Percentiles rank a stretch among this genome's conserved stretches.
phyloP scores from a whole-genome alignment of 2,329 filamentous ascomycete species.

The Bertia moriformis region DNA sequence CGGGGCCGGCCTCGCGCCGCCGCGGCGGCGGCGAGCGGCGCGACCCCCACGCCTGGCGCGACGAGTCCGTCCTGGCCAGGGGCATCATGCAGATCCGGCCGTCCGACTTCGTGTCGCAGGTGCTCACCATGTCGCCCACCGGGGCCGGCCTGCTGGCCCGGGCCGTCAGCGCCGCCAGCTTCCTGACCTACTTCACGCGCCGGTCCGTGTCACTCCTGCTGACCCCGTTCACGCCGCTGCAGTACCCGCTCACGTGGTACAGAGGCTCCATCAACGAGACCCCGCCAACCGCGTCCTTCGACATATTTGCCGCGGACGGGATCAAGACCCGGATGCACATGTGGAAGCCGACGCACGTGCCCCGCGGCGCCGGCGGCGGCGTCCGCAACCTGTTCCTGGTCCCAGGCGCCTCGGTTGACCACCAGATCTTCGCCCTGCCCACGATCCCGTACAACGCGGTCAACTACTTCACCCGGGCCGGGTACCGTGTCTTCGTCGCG shows the following conservation, averaged over 20 bases:
- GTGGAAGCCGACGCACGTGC: constrained; percentile 33
- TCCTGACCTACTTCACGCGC: constrained; percentile 39
- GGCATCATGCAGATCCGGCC: constrained; percentile 42
- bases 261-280: constrained; percentile 38
- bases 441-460: constrained; percentile 49
- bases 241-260: constrained; percentile 33
- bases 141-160: constrained; percentile 29
- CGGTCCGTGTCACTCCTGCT: constrained; percentile 37
- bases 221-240: constrained; percentile 35
- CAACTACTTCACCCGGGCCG: constrained; percentile 44
- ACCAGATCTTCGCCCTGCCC: constrained; percentile 48
- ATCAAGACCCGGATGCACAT: constrained; percentile 36
- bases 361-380: constrained; percentile 14
- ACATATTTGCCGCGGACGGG: constrained; percentile 34
- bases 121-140: constrained; percentile 35
- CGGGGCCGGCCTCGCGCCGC: background rate
- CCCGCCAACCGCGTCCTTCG: constrained; percentile 22
- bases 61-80: constrained; percentile 33
- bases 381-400: constrained; percentile 42
- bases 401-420: constrained; percentile 46
- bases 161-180: constrained; percentile 27
- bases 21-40: background rate
- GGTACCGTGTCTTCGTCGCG: constrained; percentile 42
- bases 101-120: constrained; percentile 36
- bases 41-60: constrained; percentile 12